Evolutionary conservation across 805 yeast species (phyloP).

Genomic region (Pichia thaimueangensis): DNA sequence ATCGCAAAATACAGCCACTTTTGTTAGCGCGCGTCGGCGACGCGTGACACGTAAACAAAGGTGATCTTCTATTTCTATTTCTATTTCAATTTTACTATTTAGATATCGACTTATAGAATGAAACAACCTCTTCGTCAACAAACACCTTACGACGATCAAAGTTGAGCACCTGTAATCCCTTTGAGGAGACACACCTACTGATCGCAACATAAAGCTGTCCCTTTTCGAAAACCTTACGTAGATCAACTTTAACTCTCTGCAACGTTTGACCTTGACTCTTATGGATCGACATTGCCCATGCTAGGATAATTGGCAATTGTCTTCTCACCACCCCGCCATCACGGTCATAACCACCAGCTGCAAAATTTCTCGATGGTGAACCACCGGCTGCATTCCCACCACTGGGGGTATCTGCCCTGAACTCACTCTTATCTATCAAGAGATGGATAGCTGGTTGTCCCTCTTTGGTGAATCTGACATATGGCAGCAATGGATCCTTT

Average conservation of each 20-base stretch:
- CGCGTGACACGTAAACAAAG: too few species aligned
- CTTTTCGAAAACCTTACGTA: constrained; percentile 60
- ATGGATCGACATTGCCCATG: constrained; percentile 83
- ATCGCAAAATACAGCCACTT: too few species aligned
- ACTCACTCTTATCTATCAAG: constrained; percentile 31
- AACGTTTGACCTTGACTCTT: constrained; percentile 84
- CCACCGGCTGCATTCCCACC: too few species aligned
- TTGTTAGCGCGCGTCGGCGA: too few species aligned
- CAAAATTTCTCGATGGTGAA: too few species aligned
- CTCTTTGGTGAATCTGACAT: constrained; percentile 40
- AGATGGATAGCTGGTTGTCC: constrained; percentile 20
- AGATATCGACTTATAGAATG: constrained; percentile 44
- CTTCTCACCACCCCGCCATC: constrained; percentile 32
- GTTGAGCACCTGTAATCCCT: constrained; percentile 57
- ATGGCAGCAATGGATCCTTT: constrained; percentile 31
- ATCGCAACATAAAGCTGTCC: constrained; percentile 84
- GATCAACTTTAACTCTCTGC: constrained; percentile 61
- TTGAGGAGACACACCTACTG: constrained; percentile 68
- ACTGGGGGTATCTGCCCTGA: constrained; percentile 30
- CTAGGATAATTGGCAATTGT: constrained; percentile 64
- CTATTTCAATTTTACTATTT: background rate
- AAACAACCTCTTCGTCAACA: constrained; percentile 53
- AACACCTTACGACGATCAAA: constrained; percentile 53
- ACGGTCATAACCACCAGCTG: constrained; percentile 6
- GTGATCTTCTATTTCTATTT: too few species aligned